These are phyloP conservation scores for Magnolia officinalis DNA, from an alignment of 164 flowering plant genomes.

Conservation along the genomic window DNA sequence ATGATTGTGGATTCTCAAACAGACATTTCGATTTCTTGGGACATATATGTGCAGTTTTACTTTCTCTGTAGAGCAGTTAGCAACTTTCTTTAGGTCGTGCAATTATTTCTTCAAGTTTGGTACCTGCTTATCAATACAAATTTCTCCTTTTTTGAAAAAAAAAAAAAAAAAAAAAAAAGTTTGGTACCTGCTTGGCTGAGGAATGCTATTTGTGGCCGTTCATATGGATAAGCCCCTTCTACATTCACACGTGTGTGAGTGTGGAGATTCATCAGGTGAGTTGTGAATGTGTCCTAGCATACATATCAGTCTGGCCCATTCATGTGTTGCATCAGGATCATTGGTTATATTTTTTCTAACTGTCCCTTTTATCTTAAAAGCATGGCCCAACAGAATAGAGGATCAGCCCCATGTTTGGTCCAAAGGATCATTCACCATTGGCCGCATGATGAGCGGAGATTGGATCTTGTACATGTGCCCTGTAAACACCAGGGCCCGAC, in stretches of 20 bases:
- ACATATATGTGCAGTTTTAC: neutral
- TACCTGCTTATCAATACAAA: neutral
- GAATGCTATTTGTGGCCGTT: neutral
- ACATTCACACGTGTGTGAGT: neutral
- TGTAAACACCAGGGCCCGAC: too few relatives aligned
- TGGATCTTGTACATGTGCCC: too few relatives aligned
- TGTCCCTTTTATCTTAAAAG: too few relatives aligned
- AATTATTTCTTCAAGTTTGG: neutral
- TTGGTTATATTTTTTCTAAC: too few relatives aligned
- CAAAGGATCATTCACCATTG: too few relatives aligned
- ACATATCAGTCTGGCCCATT: too few relatives aligned
- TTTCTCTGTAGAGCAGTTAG: neutral
- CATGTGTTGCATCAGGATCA: too few relatives aligned
- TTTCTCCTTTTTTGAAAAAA: too few relatives aligned
- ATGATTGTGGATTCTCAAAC: neutral
- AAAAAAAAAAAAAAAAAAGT: neutral
- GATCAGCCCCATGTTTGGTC: too few relatives aligned
- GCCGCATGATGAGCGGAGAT: too few relatives aligned
- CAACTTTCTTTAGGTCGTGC: neutral
- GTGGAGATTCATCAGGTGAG: neutral
- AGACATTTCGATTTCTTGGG: neutral
- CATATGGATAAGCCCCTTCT: neutral
- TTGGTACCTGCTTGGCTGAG: neutral
- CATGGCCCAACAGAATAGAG: too few relatives aligned
- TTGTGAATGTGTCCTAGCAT: neutral